Evolutionary conservation across 805 yeast species (phyloP).

Genomic region (Limtongozyma cylindracea): DNA sequence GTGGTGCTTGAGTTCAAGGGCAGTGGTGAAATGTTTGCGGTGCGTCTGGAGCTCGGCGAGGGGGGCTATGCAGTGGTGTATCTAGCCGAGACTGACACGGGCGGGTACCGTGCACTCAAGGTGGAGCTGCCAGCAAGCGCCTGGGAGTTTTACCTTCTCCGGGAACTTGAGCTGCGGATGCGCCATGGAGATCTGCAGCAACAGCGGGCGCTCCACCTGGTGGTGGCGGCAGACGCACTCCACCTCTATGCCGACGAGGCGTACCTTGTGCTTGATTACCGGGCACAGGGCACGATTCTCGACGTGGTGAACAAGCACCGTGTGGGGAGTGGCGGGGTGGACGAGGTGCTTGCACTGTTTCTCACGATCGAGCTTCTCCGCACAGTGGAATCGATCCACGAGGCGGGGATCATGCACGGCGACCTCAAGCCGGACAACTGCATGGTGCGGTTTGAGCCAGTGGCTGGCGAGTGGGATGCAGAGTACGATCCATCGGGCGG

Average conservation of each 20-base stretch:
- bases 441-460: slow-evolving; percentile 30
- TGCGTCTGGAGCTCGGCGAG: slow-evolving; percentile 36
- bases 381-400: slow-evolving; percentile 35
- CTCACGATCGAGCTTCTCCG: slow-evolving; percentile 39
- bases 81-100: slow-evolving; percentile 33
- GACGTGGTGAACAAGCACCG: slow-evolving; percentile 34
- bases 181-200: no score
- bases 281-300: slow-evolving; percentile 45
- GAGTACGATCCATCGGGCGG: no score
- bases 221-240: slow-evolving; percentile 24
- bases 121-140: slow-evolving; percentile 40
- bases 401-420: slow-evolving; percentile 50
- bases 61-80: slow-evolving; percentile 71
- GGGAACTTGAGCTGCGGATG: no score
- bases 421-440: slow-evolving; percentile 74
- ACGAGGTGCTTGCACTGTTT: slow-evolving; percentile 38
- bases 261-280: slow-evolving; percentile 35
- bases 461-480: no score
- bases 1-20: no score
- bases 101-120: slow-evolving; percentile 39
- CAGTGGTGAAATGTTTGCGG: slow-evolving; percentile 18
- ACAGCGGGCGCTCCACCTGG: slow-evolving; percentile 31
- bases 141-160: slow-evolving; percentile 67
- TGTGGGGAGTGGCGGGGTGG: slow-evolving; percentile 8
- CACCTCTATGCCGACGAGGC: slow-evolving; percentile 42